Conservation (phyloP, 257 asterid species). For the Primulina eburnea region DNA sequence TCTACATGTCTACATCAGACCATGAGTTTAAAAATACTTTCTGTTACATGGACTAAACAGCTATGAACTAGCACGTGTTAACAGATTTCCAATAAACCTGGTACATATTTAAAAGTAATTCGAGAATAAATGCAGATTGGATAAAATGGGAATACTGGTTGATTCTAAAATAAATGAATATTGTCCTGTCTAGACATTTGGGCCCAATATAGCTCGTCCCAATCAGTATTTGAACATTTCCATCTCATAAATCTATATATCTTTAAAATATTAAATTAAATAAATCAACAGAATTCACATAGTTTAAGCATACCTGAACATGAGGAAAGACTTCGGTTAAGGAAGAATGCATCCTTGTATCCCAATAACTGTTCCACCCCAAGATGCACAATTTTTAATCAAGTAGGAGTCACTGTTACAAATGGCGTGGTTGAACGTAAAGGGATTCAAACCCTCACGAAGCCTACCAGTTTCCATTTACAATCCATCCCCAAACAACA, state of each 20-base stretch:
- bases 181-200: background rate
- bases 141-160: background rate
- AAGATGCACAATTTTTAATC: background rate
- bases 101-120: background rate
- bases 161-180: background rate
- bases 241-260: slow-evolving; percentile 13
- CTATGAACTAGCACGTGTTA: background rate
- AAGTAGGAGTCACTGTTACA: slow-evolving; percentile 8
- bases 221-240: background rate
- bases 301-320: slow-evolving; percentile 39
- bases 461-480: background rate
- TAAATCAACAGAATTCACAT: slow-evolving; percentile 2
- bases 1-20: background rate
- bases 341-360: slow-evolving; percentile 38
- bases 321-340: slow-evolving; percentile 38
- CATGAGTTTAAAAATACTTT: background rate
- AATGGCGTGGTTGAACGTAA: background rate
- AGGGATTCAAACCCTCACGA: background rate
- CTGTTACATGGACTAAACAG: too few species aligned
- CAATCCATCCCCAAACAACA: background rate
- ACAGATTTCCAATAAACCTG: slow-evolving; percentile 6
- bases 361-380: slow-evolving; percentile 20
- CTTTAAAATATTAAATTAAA: background rate
- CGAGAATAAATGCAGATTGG: background rate
- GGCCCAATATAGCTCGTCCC: background rate